Conservation (phyloP, 768 basidiomycete species). For the Boletus rubroflammeus region DNA sequence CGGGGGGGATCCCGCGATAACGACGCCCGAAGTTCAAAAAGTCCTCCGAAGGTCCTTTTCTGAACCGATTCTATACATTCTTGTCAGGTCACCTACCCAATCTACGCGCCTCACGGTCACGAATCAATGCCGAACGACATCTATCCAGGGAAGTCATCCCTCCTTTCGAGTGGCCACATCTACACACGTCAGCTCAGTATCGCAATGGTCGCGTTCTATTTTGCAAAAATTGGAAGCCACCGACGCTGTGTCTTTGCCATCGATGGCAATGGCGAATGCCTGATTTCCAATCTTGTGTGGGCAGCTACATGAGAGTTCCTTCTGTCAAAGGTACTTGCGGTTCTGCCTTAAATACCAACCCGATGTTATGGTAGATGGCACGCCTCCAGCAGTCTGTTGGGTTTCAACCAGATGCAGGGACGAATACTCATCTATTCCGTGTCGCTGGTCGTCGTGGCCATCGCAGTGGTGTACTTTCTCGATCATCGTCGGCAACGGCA, state of each 20-base stretch:
- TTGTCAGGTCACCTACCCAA: not conserved
- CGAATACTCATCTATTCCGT: not conserved
- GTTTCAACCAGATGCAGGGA: not conserved
- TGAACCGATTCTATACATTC: not conserved
- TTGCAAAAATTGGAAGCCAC: not conserved
- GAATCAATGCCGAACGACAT: not conserved
- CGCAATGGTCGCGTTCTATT: not conserved
- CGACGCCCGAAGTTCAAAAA: not conserved
- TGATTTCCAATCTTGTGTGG: not conserved
- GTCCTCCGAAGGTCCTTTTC: not conserved
- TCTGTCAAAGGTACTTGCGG: not conserved
- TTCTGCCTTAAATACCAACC: not conserved
- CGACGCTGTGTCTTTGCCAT: not conserved
- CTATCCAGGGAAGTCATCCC: not conserved
- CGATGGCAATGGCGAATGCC: not conserved
- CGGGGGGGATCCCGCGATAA: not conserved
- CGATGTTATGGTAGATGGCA: not conserved
- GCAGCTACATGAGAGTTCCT: not conserved
- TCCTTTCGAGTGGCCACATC: not conserved
- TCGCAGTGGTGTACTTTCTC: constrained; percentile 4
- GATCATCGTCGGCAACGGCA: not conserved
- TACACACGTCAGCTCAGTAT: too few species aligned
- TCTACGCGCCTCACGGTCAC: not conserved
- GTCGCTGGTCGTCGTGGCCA: not conserved
- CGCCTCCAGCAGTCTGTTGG: not conserved